Conservation (phyloP, 1,139 yeast genomes). For the Protomyces gravidus region DNA sequence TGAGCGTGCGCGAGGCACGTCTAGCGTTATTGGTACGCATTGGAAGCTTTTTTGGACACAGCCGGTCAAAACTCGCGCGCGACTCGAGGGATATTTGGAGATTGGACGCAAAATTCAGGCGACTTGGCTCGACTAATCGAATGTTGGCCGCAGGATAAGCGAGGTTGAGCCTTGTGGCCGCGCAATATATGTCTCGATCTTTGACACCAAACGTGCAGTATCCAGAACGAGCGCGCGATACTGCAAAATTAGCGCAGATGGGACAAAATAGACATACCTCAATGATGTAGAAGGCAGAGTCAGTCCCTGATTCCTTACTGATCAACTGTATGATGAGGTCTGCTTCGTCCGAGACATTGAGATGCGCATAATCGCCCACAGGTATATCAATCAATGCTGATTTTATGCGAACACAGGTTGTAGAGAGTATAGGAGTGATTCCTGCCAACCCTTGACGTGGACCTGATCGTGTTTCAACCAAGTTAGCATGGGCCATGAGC, state of each 20-base stretch:
- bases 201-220: not conserved
- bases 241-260: not conserved
- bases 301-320: not conserved
- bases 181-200: not conserved
- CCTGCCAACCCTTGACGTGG: not conserved
- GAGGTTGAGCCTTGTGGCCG: not conserved
- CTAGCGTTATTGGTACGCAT: conserved; percentile 41
- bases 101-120: conserved; percentile 44
- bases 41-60: conserved; percentile 68
- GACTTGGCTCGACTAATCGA: conserved; percentile 23
- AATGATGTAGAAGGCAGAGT: not conserved
- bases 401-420: not conserved
- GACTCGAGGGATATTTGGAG: conserved; percentile 42
- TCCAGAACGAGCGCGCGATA: not conserved
- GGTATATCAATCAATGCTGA: not conserved
- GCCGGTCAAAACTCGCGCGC: conserved; percentile 50
- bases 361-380: not conserved
- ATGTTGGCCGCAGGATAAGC: not conserved
- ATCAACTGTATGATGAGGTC: not conserved
- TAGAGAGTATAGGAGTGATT: not conserved
- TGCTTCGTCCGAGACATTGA: not conserved
- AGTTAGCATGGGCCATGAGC: not conserved
- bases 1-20: conserved; percentile 76
- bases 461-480: not conserved
- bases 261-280: not conserved